Evolutionary conservation across 2,329 filamentous ascomycete species (phyloP).

Genomic region (Arthrobotrys megalospora): DNA sequence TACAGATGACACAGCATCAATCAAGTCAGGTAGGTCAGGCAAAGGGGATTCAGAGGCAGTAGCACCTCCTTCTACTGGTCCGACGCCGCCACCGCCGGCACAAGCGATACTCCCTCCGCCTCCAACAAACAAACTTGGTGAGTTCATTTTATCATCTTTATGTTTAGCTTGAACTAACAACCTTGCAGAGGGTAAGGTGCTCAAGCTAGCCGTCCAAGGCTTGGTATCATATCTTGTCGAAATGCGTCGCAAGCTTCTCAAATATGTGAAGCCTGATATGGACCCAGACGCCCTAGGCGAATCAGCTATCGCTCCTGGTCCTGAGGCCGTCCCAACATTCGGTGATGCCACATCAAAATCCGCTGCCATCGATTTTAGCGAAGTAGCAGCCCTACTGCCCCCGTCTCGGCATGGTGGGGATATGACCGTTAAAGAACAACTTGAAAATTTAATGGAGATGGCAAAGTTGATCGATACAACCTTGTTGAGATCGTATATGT

Average conservation of each 20-base stretch:
- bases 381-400: slow-evolving; percentile 57
- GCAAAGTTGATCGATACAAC: slow-evolving; percentile 93
- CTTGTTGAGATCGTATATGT: slow-evolving; percentile 95
- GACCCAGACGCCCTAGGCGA: slow-evolving; percentile 76
- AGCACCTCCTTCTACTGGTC: slow-evolving; percentile 22
- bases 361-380: slow-evolving; percentile 44
- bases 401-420: slow-evolving; percentile 66
- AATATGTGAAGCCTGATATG: slow-evolving; percentile 66
- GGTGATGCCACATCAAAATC: slow-evolving; percentile 21
- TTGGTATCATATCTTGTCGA: slow-evolving; percentile 90
- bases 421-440: slow-evolving; percentile 72
- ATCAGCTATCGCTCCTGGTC: slow-evolving; percentile 65
- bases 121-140: slow-evolving; percentile 43
- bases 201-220: slow-evolving; percentile 84
- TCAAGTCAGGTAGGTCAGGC: slow-evolving; percentile 44
- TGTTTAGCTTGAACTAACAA: neutral
- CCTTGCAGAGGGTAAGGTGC: slow-evolving; percentile 80
- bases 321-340: slow-evolving; percentile 41
- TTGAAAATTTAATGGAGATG: slow-evolving; percentile 79
- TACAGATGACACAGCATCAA: slow-evolving; percentile 41
- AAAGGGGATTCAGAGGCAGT: slow-evolving; percentile 36
- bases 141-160: neutral
- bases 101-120: slow-evolving; percentile 24
- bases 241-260: slow-evolving; percentile 72
- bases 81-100: slow-evolving; percentile 27